Evolutionary conservation across 192 early-diverging fungal species (phyloP).

Genomic region (Martensiomyces pterosporus): DNA sequence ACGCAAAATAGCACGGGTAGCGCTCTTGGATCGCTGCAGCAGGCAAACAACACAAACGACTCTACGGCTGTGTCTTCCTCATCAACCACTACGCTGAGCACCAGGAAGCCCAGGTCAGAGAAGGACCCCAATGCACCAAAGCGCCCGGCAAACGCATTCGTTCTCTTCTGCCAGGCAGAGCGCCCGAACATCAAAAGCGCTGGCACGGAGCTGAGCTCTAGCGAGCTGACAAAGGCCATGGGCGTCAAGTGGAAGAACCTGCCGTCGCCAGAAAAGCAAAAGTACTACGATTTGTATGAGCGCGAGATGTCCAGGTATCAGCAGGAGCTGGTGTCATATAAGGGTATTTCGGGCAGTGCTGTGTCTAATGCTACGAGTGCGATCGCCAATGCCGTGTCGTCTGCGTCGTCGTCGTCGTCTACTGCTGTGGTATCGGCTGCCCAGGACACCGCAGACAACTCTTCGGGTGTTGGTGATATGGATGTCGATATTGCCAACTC

Average conservation of each 20-base stretch:
- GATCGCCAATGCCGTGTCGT: neutral
- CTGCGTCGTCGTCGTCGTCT: neutral
- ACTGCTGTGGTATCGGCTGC: neutral
- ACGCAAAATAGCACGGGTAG: neutral
- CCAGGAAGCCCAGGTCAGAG: conserved; percentile 23
- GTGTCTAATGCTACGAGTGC: too few relatives aligned
- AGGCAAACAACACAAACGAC: conserved; percentile 2
- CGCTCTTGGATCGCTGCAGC: neutral
- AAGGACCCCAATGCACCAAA: conserved; percentile 51
- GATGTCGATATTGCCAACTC: too few relatives aligned
- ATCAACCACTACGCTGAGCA: neutral
- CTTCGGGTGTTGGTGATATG: too few relatives aligned
- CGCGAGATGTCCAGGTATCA: conserved; percentile 47
- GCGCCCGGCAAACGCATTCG: conserved; percentile 51
- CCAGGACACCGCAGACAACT: too few relatives aligned
- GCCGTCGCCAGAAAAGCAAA: conserved; percentile 36
- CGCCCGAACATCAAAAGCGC: conserved; percentile 41
- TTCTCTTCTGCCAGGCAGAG: conserved; percentile 50
- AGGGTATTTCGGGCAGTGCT: conserved; percentile 9
- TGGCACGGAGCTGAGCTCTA: conserved; percentile 28
- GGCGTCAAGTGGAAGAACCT: conserved; percentile 47
- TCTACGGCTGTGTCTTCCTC: neutral
- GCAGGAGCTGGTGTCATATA: conserved; percentile 42
- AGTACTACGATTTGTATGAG: conserved; percentile 45
- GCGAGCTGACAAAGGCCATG: conserved; percentile 49